Evolutionary conservation across 176 grass and related monocot genomes (phyloP).

Genomic region (Echinochloa phyllopogon): DNA sequence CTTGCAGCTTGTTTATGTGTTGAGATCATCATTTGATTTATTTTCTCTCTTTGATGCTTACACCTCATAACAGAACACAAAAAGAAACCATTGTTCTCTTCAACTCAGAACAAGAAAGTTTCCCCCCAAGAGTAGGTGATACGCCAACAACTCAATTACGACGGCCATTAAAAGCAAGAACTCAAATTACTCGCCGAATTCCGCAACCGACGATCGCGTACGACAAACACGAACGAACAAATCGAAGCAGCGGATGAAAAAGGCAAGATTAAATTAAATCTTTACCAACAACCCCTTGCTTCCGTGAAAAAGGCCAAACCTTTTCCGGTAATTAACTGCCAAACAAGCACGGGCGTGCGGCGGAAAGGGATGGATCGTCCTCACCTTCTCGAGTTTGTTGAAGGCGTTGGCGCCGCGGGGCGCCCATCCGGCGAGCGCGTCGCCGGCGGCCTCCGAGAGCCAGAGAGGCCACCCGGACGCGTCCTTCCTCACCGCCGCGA

Average conservation of each 20-base stretch:
- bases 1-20: constrained; percentile 43
- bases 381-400: constrained; percentile 92
- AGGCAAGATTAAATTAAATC: not conserved
- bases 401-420: constrained; percentile 91
- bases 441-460: constrained; percentile 75
- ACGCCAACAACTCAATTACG: constrained; percentile 29
- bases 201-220: constrained; percentile 9
- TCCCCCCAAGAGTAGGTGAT: not conserved
- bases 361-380: not conserved
- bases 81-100: not conserved
- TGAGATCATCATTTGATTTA: constrained; percentile 28
- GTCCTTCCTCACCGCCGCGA: constrained; percentile 57
- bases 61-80: not conserved
- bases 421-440: constrained; percentile 70
- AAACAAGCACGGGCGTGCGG: not conserved
- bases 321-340: constrained; percentile 21
- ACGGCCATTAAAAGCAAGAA: constrained; percentile 15
- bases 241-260: constrained; percentile 5
- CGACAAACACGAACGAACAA: constrained; percentile 14
- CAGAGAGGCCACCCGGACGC: constrained; percentile 81
- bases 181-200: constrained; percentile 24
- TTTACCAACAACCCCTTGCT: constrained; percentile 19
- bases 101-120: constrained; percentile 16
- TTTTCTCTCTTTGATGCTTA: constrained; percentile 23
- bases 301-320: constrained; percentile 4